Base-by-base conservation (phyloP, 306 rosid genomes). In the Sechiopsis laciniata region DNA sequence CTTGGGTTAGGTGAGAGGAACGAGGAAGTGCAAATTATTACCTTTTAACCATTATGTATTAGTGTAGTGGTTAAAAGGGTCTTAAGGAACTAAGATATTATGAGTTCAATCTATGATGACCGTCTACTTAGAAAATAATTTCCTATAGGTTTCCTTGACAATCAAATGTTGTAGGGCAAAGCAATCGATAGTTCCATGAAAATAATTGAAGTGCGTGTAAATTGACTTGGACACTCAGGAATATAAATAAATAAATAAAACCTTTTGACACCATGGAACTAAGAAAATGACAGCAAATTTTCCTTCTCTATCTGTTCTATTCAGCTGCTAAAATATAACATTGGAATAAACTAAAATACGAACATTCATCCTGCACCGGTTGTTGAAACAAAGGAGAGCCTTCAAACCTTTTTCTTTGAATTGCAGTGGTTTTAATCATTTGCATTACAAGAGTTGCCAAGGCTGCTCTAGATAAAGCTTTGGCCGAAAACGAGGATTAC, bases 371-470 rank as follows among this genome's bases (percentile, higher is more conserved):
- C 50, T 52, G 71, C 32, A 56, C 53, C 17, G 50, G 10, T 52
- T 68, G 37, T 40, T n/a, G 37, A 16, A 52, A 16, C 10, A 3
- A 55, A 37, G 42, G 4, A 59, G 60, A 22, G 4, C 32, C 48
- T 42, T 54, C 29, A 35, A 40, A 12, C 24, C 29, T 35, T 69
- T 64, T 80, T 71, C 51, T 81, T 62, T 78, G 40, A 76, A 68
- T 19, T 60, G 82, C 92, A 94, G 97, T 85, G 83, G 75, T 91
- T 81, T 57, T 89, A 55, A 81, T 94, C 80, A 24, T 86, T 70
- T 86, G 90, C 52, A 89, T 91, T 24, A 94, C 95, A 12, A 91
- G 74, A 86, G 88, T 90, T 53, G 97, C 97, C 75, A 91, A 85
- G 89, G 74, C 85, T 10, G 87, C 99, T 53, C 83, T 91, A 76